These are phyloP conservation scores for Acacia crassicarpa DNA, from an alignment of 306 rosid species.

Conservation along the genomic window DNA sequence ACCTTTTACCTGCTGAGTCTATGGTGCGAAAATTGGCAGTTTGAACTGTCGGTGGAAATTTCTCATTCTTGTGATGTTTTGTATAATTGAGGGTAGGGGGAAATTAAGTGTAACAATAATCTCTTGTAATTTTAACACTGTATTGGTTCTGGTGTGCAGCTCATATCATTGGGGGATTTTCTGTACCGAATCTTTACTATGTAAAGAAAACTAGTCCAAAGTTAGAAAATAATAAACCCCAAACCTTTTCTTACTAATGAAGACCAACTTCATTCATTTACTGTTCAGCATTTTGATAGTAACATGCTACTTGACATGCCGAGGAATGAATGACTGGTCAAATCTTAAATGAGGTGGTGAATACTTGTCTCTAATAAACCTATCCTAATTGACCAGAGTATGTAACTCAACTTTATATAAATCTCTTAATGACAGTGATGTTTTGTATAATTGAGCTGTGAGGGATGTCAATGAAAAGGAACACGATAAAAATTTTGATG, in stretches of 20 bases:
- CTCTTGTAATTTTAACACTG: background rate
- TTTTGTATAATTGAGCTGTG: background rate
- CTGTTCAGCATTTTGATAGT: background rate
- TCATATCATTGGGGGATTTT: background rate
- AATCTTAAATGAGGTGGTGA: background rate
- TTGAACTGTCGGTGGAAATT: background rate
- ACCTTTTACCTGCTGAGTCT: background rate
- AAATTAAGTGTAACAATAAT: background rate
- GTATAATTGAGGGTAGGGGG: background rate
- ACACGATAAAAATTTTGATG: no score
- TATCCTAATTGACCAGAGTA: no score
- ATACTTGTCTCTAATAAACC: background rate
- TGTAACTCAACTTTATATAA: no score
- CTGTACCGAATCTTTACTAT: background rate
- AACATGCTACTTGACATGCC: background rate
- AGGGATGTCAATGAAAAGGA: no score
- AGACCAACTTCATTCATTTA: background rate
- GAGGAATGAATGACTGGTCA: background rate
- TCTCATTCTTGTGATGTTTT: background rate
- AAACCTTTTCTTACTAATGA: background rate
- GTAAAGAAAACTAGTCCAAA: background rate
- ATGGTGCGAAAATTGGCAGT: background rate
- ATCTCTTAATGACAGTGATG: no score
- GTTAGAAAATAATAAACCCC: background rate
- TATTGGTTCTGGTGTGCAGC: background rate